Percentiles rank a stretch among this genome's conserved stretches.
Conservation (phyloP, 2,329 filamentous ascomycete genomes). For the Trichoderma cornu-damae region DNA sequence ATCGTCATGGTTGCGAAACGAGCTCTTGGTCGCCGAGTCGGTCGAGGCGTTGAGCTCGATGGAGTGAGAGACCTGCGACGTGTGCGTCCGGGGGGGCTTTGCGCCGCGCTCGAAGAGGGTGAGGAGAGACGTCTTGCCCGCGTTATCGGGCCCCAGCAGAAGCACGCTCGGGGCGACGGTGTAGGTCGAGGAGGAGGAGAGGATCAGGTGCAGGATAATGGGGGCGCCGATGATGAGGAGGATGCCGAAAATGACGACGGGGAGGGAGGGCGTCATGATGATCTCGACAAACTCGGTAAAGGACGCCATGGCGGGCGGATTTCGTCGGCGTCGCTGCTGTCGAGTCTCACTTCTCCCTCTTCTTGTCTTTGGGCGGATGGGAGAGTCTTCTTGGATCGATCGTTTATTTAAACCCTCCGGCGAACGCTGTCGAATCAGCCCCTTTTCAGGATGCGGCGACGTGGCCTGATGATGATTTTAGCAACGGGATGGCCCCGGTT, state of each 20-base stretch:
- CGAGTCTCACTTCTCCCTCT: too few species aligned
- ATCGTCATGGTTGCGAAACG: slow-evolving; percentile 54
- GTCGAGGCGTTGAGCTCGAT: slow-evolving; percentile 53
- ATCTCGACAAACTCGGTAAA: slow-evolving; percentile 44
- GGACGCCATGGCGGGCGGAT: slow-evolving; percentile 33
- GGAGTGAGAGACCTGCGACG: slow-evolving; percentile 45
- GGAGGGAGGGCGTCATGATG: slow-evolving; percentile 54
- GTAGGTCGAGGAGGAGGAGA: slow-evolving; percentile 63
- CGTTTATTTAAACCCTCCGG: background rate
- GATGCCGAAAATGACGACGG: slow-evolving; percentile 62
- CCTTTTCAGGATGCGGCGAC: background rate
- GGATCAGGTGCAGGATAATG: slow-evolving; percentile 67
- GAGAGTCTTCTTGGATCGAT: background rate
- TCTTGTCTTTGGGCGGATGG: background rate
- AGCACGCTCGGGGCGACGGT: slow-evolving; percentile 70
- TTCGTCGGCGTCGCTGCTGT: too few species aligned
- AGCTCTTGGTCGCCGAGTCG: slow-evolving; percentile 38
- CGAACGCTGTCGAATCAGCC: background rate
- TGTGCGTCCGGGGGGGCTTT: slow-evolving; percentile 46
- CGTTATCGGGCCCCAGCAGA: slow-evolving; percentile 72
- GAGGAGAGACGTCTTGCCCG: slow-evolving; percentile 85
- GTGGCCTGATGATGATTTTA: slow-evolving; percentile 5
- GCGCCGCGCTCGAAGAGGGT: slow-evolving; percentile 62
- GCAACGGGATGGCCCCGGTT: background rate
- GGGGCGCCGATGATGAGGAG: slow-evolving; percentile 69